phyloP scores from a whole-genome alignment of 2,329 filamentous ascomycete genomes.

The Curvularia verruculosa region DNA sequence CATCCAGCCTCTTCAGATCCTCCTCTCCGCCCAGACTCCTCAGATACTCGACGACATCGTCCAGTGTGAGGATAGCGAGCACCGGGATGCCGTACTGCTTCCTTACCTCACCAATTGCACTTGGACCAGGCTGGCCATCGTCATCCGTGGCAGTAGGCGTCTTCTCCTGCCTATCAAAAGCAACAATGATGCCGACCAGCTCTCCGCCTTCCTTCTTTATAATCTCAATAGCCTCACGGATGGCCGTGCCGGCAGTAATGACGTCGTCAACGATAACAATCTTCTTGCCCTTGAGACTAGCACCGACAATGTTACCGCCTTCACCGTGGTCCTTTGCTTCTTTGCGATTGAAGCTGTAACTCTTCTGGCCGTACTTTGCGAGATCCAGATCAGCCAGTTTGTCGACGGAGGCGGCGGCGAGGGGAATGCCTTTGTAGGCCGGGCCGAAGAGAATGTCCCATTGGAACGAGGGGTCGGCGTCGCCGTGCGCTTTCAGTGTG shows the following conservation, averaged over 20 bases:
- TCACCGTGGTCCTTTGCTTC: slow-evolving; percentile 97
- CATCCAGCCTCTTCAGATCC: slow-evolving; percentile 52
- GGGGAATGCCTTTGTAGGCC: slow-evolving; percentile 95
- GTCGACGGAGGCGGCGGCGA: slow-evolving; percentile 78
- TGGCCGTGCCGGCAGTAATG: slow-evolving; percentile 92
- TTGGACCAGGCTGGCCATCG: slow-evolving; percentile 71
- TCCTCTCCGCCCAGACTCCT: slow-evolving; percentile 53
- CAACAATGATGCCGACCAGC: slow-evolving; percentile 85
- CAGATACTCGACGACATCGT: slow-evolving; percentile 69
- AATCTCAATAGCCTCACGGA: slow-evolving; percentile 88
- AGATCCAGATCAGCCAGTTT: slow-evolving; percentile 75
- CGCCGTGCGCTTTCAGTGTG: slow-evolving; percentile 57
- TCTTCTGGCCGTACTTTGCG: slow-evolving; percentile 69
- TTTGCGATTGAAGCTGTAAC: slow-evolving; percentile 94
- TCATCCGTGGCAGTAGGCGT: slow-evolving; percentile 66
- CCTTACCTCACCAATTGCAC: slow-evolving; percentile 84
- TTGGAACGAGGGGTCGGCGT: slow-evolving; percentile 53
- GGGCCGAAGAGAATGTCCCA: slow-evolving; percentile 92
- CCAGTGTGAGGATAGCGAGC: slow-evolving; percentile 79
- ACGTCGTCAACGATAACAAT: slow-evolving; percentile 96
- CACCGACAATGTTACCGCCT: slow-evolving; percentile 90
- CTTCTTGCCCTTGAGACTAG: slow-evolving; percentile 80
- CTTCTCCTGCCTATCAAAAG: slow-evolving; percentile 86
- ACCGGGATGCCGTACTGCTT: slow-evolving; percentile 85
- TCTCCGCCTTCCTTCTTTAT: slow-evolving; percentile 84